Conservation (phyloP, 2,329 filamentous ascomycete genomes). For the Aspergillus flavus region DNA sequence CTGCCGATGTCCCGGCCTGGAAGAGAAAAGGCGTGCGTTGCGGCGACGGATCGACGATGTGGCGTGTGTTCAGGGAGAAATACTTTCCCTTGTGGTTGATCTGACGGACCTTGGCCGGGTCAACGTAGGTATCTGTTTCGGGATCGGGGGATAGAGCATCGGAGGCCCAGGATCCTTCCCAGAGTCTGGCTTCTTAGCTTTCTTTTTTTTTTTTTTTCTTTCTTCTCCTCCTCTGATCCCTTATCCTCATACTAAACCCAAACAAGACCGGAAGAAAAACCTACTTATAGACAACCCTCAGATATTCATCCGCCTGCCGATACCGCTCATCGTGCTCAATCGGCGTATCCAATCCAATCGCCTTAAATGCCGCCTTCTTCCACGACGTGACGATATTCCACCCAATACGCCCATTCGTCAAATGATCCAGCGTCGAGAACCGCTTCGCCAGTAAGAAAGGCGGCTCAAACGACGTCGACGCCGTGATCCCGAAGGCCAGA, state of each 20-base stretch:
- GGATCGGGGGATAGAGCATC: conserved; percentile 59
- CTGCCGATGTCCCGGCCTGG: conserved; percentile 54
- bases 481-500: conserved; percentile 64
- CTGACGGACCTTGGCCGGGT: conserved; percentile 61
- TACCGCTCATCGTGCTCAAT: conserved; percentile 66
- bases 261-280: not conserved
- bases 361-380: conserved; percentile 65
- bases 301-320: conserved; percentile 63
- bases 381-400: conserved; percentile 70
- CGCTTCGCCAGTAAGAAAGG: conserved; percentile 65
- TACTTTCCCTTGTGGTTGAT: conserved; percentile 65
- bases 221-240: no score
- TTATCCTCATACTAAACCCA: not conserved
- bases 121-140: conserved; percentile 58
- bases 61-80: conserved; percentile 48
- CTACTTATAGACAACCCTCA: conserved; percentile 64
- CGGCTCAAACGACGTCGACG: conserved; percentile 64
- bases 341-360: conserved; percentile 60
- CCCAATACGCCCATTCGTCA: conserved; percentile 62
- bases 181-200: conserved; percentile 41
- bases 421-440: conserved; percentile 64
- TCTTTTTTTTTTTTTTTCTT: not conserved
- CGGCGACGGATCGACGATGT: conserved; percentile 58
- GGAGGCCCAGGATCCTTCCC: conserved; percentile 60
- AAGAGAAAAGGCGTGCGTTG: conserved; percentile 49